A percentile compares a stretch with the other conserved stretches of the same genome.
phyloP scores from a whole-genome alignment of 2,329 filamentous ascomycete genomes.

The Colletotrichum sojae region DNA sequence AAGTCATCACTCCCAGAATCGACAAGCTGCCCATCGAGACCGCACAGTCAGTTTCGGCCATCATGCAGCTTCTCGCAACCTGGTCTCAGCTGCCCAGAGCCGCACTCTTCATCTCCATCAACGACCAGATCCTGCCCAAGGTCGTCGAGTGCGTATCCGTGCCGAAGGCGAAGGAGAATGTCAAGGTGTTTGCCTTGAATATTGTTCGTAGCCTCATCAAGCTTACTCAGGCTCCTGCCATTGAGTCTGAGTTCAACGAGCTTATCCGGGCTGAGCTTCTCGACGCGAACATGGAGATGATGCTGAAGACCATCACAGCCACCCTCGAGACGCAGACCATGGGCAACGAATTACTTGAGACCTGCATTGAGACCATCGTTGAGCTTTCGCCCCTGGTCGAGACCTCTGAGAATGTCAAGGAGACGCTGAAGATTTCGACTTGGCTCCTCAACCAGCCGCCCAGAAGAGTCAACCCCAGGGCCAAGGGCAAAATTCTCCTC shows the following conservation, averaged over 20 bases:
- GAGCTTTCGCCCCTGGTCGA: constrained; percentile 79
- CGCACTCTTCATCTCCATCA: constrained; percentile 75
- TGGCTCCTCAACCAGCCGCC: constrained; percentile 90
- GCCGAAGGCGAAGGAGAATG: constrained; percentile 85
- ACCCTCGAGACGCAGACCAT: constrained; percentile 74
- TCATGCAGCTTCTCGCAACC: constrained; percentile 83
- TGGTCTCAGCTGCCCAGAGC: constrained; percentile 81
- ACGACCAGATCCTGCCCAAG: constrained; percentile 76
- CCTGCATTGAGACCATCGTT: constrained; percentile 85
- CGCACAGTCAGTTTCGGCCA: constrained; percentile 88
- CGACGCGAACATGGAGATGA: constrained; percentile 68
- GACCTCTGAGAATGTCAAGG: constrained; percentile 77
- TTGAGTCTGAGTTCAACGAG: constrained; percentile 69
- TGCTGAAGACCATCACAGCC: constrained; percentile 77
- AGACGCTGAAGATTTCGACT: constrained; percentile 83
- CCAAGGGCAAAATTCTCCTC: constrained; percentile 84
- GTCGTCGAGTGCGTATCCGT: constrained; percentile 81
- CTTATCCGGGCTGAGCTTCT: constrained; percentile 70
- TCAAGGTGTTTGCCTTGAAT: constrained; percentile 85
- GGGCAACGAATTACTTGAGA: constrained; percentile 82
- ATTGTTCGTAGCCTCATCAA: constrained; percentile 80
- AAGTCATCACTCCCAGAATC: constrained; percentile 83
- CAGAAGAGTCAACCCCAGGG: constrained; percentile 83
- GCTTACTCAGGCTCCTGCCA: constrained; percentile 68
- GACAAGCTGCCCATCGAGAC: constrained; percentile 87